Evolutionary conservation across 1,284 basidiomycete genomes (phyloP).

Genomic region (Waitea zeae): DNA sequence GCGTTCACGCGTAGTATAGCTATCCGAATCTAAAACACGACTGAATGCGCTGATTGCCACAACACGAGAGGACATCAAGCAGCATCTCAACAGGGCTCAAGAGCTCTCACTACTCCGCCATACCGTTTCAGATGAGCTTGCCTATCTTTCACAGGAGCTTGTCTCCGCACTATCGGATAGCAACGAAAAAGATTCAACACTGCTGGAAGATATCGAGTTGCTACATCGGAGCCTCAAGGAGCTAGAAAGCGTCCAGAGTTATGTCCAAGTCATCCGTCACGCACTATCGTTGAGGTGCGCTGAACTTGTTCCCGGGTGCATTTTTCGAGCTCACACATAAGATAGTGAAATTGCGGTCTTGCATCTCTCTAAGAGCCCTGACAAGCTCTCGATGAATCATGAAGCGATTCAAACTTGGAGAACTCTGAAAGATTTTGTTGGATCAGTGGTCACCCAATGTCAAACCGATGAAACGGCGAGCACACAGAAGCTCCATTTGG

Average conservation of each 20-base stretch:
- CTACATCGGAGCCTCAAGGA: slow-evolving; percentile 58
- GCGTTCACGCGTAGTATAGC: slow-evolving; percentile 47
- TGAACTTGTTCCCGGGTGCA: slow-evolving; percentile 7
- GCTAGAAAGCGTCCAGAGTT: slow-evolving; percentile 56
- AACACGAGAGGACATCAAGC: slow-evolving; percentile 23
- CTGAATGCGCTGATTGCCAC: slow-evolving; percentile 25
- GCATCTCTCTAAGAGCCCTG: slow-evolving; percentile 21
- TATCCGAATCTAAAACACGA: slow-evolving; percentile 29
- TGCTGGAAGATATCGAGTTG: slow-evolving; percentile 69
- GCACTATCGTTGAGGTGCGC: slow-evolving; percentile 58
- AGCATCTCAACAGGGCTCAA: slow-evolving; percentile 44
- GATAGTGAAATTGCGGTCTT: slow-evolving; percentile 39
- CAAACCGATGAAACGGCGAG: slow-evolving; percentile 23
- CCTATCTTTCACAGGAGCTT: slow-evolving; percentile 48
- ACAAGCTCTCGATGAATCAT: too few relatives aligned
- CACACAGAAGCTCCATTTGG: slow-evolving; percentile 32
- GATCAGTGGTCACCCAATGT: too few relatives aligned
- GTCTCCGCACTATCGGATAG: slow-evolving; percentile 33
- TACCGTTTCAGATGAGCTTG: slow-evolving; percentile 58
- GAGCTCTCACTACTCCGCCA: slow-evolving; percentile 62
- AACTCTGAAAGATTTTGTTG: too few relatives aligned
- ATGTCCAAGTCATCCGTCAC: slow-evolving; percentile 58
- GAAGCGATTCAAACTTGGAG: too few relatives aligned
- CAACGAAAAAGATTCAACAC: slow-evolving; percentile 31
- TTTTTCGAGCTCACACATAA: not conserved